These are phyloP conservation scores for Neopestalotiopsis clavispora DNA, from an alignment of 2,329 filamentous ascomycete species.

Conservation along the genomic window DNA sequence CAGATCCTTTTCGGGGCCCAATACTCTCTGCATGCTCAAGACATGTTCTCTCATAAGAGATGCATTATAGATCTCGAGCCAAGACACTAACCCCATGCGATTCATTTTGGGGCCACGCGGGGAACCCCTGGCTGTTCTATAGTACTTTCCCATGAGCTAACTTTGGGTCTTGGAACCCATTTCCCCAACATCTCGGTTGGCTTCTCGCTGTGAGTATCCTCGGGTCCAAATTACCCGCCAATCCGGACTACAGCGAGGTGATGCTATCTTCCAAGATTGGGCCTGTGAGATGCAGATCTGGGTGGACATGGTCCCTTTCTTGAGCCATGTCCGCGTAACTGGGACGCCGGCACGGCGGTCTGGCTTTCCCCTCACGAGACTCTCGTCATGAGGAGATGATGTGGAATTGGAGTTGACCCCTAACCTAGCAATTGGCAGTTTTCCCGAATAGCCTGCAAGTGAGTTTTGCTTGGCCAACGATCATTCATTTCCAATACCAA, in stretches of 20 bases:
- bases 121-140: neutral
- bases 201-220: neutral
- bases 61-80: neutral
- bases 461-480: neutral
- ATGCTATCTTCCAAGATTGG: neutral
- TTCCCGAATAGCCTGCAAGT: constrained; percentile 10
- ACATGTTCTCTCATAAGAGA: neutral
- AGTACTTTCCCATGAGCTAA: neutral
- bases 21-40: no score
- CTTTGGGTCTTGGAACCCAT: neutral
- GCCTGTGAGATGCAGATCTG: constrained; percentile 1
- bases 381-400: neutral
- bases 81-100: neutral
- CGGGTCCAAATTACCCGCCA: constrained; percentile 16
- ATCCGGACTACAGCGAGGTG: neutral
- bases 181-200: neutral
- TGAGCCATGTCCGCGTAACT: neutral
- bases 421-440: neutral
- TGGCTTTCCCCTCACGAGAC: neutral
- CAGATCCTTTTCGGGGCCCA: no score
- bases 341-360: neutral
- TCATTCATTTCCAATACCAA: constrained; percentile 8
- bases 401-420: neutral
- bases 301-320: neutral
- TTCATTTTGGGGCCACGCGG: neutral